Conservation (phyloP, 75 land plant genomes). For the Isoetes taiwanensis region DNA sequence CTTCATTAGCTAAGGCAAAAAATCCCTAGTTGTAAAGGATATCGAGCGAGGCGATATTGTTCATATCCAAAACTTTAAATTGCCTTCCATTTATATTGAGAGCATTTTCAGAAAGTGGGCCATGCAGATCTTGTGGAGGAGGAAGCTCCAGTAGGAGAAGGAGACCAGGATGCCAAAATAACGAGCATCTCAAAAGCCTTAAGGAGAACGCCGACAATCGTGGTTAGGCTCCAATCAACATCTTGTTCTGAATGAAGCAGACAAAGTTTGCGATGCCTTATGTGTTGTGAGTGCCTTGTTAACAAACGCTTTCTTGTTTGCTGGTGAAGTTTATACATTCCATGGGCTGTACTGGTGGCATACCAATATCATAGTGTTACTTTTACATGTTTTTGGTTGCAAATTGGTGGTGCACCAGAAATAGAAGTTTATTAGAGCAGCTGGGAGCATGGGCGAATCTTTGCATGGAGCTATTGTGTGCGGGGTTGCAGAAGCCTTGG, state of each 20-base stretch:
- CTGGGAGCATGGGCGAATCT: slow-evolving; percentile 84
- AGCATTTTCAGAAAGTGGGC: slow-evolving; percentile 90
- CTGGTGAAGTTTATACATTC: slow-evolving; percentile 12
- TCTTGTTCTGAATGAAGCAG: slow-evolving; percentile 87
- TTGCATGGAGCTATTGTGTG: slow-evolving; percentile 85
- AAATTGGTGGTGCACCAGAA: slow-evolving; percentile 96
- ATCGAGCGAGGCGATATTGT: slow-evolving; percentile 95
- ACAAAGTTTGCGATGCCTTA: slow-evolving; percentile 78
- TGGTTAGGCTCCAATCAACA: slow-evolving; percentile 82
- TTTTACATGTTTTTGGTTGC: too few species aligned
- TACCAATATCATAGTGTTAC: background rate
- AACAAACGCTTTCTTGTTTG: slow-evolving; percentile 73
- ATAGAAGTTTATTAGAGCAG: slow-evolving; percentile 82
- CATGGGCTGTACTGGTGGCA: too few species aligned
- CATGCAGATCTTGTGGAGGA: slow-evolving; percentile 79
- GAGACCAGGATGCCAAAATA: slow-evolving; percentile 20
- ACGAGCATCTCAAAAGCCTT: slow-evolving; percentile 91
- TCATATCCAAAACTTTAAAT: slow-evolving; percentile 82
- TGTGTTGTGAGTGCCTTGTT: slow-evolving; percentile 88
- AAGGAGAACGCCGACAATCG: slow-evolving; percentile 68
- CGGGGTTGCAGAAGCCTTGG: slow-evolving; percentile 83
- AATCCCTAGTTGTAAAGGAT: slow-evolving; percentile 88
- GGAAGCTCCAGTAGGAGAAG: slow-evolving; percentile 64
- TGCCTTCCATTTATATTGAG: slow-evolving; percentile 90
- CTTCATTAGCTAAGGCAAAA: slow-evolving; percentile 90